phyloP scores from a whole-genome alignment of 176 grass and related monocot genomes.

The Avena atlantica region DNA sequence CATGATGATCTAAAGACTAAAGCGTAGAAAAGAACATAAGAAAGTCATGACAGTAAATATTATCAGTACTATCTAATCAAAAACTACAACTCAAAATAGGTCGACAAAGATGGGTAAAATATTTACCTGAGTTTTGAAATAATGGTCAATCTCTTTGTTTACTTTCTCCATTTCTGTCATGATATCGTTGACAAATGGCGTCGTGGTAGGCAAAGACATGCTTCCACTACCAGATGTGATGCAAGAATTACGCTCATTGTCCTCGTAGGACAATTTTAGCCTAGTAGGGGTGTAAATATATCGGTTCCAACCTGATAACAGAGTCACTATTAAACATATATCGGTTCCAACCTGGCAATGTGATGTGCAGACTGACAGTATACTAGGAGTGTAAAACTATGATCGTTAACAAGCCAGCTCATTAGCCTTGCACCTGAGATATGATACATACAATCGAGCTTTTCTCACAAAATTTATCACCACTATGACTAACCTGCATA shows the following conservation, averaged over 20 bases:
- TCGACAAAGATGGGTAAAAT: neutral
- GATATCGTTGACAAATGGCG: conserved; percentile 40
- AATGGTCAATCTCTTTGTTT: conserved; percentile 51
- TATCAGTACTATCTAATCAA: neutral
- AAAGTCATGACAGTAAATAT: neutral
- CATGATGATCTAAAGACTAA: neutral
- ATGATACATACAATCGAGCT: neutral
- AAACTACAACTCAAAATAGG: neutral
- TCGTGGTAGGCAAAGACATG: conserved; percentile 45
- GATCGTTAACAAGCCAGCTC: neutral
- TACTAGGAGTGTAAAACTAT: neutral
- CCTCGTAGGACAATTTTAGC: conserved; percentile 54
- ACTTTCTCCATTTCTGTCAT: conserved; percentile 58
- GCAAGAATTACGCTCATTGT: conserved; percentile 58
- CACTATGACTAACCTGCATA: neutral
- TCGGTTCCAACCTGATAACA: no score
- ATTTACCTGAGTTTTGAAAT: conserved; percentile 53
- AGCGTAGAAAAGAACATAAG: neutral
- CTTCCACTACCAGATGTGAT: conserved; percentile 62
- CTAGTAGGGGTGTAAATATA: no score
- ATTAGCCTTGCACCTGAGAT: conserved; percentile 4
- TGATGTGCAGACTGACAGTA: neutral
- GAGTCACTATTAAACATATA: neutral
- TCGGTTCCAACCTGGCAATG: neutral
- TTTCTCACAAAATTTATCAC: neutral